Evolutionary conservation across 257 asterid species (phyloP).

Genomic region (Solanum ahanhuiri): DNA sequence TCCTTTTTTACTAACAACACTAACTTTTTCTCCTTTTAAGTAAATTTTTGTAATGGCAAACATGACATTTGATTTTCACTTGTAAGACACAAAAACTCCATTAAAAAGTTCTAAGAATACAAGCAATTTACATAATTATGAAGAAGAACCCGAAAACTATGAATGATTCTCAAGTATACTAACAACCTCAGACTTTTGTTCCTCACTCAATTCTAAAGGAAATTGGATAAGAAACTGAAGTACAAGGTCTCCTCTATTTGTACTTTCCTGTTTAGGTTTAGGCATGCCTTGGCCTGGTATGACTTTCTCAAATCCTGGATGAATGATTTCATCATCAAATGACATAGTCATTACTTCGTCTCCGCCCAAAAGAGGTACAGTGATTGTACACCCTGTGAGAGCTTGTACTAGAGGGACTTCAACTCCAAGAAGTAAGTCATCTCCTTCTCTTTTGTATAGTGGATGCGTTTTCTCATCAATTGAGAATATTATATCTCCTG

Average conservation of each 20-base stretch:
- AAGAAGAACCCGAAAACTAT: background rate
- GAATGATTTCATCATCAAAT: conserved; percentile 51
- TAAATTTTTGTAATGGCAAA: too few species aligned
- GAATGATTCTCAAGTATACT: conserved; percentile 36
- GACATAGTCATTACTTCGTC: conserved; percentile 34
- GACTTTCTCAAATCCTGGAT: conserved; percentile 66
- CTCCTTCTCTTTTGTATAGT: conserved; percentile 50
- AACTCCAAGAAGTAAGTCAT: conserved; percentile 73
- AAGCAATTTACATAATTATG: background rate
- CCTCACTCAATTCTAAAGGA: conserved; percentile 44
- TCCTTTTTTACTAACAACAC: too few species aligned
- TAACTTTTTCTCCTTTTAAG: too few species aligned
- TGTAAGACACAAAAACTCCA: too few species aligned
- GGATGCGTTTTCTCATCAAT: conserved; percentile 73
- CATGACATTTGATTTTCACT: too few species aligned
- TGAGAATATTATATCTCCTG: conserved; percentile 66
- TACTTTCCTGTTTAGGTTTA: conserved; percentile 28
- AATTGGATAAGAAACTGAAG: conserved; percentile 72
- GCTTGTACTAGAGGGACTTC: conserved; percentile 83
- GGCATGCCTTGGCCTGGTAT: conserved; percentile 88
- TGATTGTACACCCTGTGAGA: conserved; percentile 61
- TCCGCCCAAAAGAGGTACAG: conserved; percentile 69
- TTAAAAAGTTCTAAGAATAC: too few species aligned
- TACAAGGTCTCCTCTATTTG: conserved; percentile 54
- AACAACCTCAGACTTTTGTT: conserved; percentile 42